Evolutionary conservation across 371 early-diverging fungal species (phyloP).

Genomic region (Mucor indicus): DNA sequence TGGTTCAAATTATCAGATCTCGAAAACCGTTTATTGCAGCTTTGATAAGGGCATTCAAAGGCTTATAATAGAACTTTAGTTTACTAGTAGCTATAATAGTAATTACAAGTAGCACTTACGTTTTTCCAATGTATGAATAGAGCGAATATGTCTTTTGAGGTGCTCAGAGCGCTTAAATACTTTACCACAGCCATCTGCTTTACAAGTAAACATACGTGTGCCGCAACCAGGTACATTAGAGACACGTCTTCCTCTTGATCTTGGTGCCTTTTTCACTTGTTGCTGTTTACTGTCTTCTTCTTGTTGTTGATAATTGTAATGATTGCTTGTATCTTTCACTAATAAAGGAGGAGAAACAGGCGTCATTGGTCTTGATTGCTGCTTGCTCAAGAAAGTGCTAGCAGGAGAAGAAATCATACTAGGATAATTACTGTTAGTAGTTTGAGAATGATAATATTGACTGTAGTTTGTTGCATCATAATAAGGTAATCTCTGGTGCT

Average conservation of each 20-base stretch:
- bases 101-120: constrained; percentile 40
- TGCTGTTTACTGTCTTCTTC: not conserved
- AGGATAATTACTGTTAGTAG: constrained; percentile 3
- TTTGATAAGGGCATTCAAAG: constrained; percentile 63
- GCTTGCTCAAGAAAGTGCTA: constrained; percentile 1
- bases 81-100: no score
- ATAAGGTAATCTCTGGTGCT: not conserved
- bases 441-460: no score
- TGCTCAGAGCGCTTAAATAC: constrained; percentile 70
- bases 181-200: constrained; percentile 53
- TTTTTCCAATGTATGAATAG: constrained; percentile 64
- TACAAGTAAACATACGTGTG: constrained; percentile 53
- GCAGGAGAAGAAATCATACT: constrained; percentile 2
- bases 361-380: constrained; percentile 8
- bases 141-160: constrained; percentile 62
- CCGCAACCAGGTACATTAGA: constrained; percentile 41
- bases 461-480: no score
- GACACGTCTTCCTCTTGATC: constrained; percentile 58
- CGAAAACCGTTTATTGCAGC: constrained; percentile 80
- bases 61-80: constrained; percentile 28
- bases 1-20: constrained; percentile 81
- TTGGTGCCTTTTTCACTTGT: constrained; percentile 25
- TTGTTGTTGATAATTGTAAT: no score
- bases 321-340: constrained; percentile 8
- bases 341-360: constrained; percentile 17